Conservation (phyloP, 345 rosid genomes). For the Melaleuca alternifolia region DNA sequence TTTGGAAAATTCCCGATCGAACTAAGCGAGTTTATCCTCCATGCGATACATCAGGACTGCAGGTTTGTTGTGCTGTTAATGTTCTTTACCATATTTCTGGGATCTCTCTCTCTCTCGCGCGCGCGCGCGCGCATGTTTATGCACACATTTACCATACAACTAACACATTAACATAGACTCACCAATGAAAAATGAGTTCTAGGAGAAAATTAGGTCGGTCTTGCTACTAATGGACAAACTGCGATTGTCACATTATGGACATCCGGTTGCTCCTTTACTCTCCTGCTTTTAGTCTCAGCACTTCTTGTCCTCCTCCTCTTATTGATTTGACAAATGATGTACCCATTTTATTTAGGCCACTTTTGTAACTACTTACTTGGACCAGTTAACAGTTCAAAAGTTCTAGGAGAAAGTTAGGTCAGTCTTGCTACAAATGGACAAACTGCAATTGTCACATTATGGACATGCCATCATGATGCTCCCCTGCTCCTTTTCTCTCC, state of each 20-base stretch:
- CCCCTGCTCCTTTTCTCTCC: not conserved
- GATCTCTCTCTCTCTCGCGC: not conserved
- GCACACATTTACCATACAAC: not conserved
- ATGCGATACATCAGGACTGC: slow-evolving; percentile 92
- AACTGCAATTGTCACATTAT: not conserved
- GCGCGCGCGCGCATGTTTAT: too few species aligned
- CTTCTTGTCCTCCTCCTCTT: not conserved
- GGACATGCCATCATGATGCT: not conserved
- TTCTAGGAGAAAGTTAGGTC: not conserved
- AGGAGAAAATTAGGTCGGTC: not conserved
- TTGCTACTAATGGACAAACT: not conserved
- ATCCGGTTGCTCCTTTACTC: not conserved
- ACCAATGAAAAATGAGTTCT: not conserved
- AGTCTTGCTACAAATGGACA: not conserved
- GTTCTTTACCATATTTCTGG: not conserved
- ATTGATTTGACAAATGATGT: not conserved
- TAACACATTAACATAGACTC: not conserved
- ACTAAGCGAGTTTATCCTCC: slow-evolving; percentile 84
- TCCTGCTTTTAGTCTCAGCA: not conserved
- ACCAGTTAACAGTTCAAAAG: too few species aligned
- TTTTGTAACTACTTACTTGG: not conserved
- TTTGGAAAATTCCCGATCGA: slow-evolving; percentile 64
- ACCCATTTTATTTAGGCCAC: not conserved
- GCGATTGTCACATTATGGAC: not conserved
- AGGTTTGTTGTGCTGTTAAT: slow-evolving; percentile 33